A percentile compares a stretch with the other conserved stretches of the same genome.
Evolutionary conservation across 768 basidiomycete species (phyloP).

Genomic region (Mycena chlorophos): DNA sequence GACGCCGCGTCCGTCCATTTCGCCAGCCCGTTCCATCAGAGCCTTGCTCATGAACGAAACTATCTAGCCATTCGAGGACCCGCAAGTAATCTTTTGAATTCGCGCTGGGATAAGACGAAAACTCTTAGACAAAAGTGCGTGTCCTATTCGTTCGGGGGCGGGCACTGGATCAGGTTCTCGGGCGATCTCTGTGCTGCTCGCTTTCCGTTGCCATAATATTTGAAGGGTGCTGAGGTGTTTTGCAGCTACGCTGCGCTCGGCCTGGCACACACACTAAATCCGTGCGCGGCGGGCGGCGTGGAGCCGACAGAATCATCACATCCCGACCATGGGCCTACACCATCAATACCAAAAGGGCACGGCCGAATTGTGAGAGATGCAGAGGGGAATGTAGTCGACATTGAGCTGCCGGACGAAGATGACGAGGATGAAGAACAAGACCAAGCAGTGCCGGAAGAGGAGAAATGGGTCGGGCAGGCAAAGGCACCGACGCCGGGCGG

Average conservation of each 20-base stretch:
- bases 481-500: constrained; percentile 29
- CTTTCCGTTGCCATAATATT: constrained; percentile 13
- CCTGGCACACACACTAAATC: constrained; percentile 67
- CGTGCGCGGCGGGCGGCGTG: constrained; percentile 65
- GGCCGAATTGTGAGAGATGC: constrained; percentile 84
- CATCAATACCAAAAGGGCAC: constrained; percentile 58
- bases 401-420: constrained; percentile 64
- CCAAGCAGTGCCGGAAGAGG: constrained; percentile 41
- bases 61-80: constrained; percentile 76
- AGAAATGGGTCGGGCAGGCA: constrained; percentile 40
- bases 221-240: constrained; percentile 9
- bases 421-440: constrained; percentile 34
- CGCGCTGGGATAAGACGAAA: constrained; percentile 84
- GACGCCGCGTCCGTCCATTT: constrained; percentile 58
- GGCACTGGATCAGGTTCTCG: constrained; percentile 23
- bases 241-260: constrained; percentile 76
- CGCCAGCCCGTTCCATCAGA: constrained; percentile 7
- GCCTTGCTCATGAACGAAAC: constrained; percentile 13
- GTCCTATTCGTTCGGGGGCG: constrained; percentile 16
- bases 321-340: constrained; percentile 19
- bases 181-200: constrained; percentile 21
- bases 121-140: constrained; percentile 91
- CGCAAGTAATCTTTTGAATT: constrained; percentile 61
- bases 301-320: constrained; percentile 42
- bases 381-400: constrained; percentile 68